Evolutionary conservation across 176 grass and related monocot genomes (phyloP).

Genomic region (Lolium perenne): DNA sequence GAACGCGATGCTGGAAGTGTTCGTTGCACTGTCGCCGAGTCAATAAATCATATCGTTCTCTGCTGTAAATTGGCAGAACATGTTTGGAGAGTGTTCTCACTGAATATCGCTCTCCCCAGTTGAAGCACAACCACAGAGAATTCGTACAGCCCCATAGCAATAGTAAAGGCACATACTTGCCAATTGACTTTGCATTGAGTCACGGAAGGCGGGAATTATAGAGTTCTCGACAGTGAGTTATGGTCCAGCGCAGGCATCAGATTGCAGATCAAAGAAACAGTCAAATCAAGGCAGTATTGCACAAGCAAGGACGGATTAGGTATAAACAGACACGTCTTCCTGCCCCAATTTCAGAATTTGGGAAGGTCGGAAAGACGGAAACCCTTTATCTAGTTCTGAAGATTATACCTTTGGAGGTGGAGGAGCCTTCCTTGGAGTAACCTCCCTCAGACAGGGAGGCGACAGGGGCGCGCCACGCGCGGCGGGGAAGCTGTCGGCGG

Average conservation of each 20-base stretch:
- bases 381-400: neutral
- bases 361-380: constrained; percentile 19
- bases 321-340: neutral
- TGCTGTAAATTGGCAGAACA: neutral
- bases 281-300: neutral
- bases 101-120: neutral
- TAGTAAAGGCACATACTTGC: neutral
- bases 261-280: neutral
- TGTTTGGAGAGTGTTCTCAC: constrained; percentile 14
- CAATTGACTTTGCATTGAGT: neutral
- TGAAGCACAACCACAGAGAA: neutral
- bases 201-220: neutral
- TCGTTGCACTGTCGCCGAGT: neutral
- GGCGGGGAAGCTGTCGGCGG: neutral
- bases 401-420: constrained; percentile 4
- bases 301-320: neutral
- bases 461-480: neutral
- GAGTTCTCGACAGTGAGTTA: neutral
- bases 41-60: neutral
- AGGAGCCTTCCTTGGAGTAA: constrained; percentile 17
- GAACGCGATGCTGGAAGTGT: neutral
- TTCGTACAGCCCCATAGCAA: neutral
- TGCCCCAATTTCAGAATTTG: neutral
- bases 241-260: neutral
- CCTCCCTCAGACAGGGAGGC: constrained; percentile 10